Conservation (phyloP, 495 filamentous ascomycete species). For the Talaromyces adpressus region DNA sequence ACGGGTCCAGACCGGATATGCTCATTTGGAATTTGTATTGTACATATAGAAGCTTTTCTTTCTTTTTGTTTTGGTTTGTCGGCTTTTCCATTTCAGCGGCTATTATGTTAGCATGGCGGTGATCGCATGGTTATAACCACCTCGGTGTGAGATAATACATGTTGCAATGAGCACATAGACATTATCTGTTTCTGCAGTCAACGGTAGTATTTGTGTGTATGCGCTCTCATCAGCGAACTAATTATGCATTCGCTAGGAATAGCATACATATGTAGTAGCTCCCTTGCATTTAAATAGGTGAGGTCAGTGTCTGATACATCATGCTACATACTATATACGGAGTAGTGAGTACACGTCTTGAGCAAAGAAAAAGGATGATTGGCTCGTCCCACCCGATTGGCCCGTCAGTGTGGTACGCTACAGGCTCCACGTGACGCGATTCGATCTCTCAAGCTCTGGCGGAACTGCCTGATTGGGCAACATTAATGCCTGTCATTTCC, state of each 20-base stretch:
- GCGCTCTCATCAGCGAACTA: too few species aligned
- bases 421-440: background rate
- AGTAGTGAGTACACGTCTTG: too few species aligned
- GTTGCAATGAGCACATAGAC: constrained; percentile 8
- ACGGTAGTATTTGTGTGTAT: too few species aligned
- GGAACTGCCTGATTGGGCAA: background rate
- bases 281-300: too few species aligned
- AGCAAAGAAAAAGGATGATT: background rate
- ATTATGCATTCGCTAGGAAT: too few species aligned
- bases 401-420: background rate
- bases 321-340: too few species aligned
- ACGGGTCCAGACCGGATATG: constrained; percentile 40
- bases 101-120: constrained; percentile 8
- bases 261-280: too few species aligned
- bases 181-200: too few species aligned
- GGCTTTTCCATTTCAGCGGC: constrained; percentile 1
- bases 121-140: background rate
- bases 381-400: background rate
- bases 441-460: background rate
- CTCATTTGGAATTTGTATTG: constrained; percentile 32
- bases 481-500: background rate
- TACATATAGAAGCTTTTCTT: constrained; percentile 36
- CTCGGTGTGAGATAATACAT: constrained; percentile 4
- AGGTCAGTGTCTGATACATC: too few species aligned
- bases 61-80: background rate